Percentiles rank a stretch among this genome's conserved stretches.
Evolutionary conservation across 257 asterid species (phyloP).

Genomic region (Scutellaria minor): DNA sequence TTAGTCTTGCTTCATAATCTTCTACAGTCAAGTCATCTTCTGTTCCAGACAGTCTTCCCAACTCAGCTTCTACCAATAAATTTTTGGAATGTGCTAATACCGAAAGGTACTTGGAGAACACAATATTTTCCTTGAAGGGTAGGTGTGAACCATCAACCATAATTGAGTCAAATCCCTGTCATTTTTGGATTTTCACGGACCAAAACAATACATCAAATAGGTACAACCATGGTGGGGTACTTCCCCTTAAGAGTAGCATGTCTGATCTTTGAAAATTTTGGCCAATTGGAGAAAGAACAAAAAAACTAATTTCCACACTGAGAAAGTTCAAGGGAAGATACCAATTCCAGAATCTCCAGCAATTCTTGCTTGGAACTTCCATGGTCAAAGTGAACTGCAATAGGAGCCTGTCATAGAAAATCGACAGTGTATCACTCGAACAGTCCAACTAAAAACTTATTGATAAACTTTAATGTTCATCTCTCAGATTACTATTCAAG

Average conservation of each 20-base stretch:
- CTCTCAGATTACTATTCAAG: background rate
- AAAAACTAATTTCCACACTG: background rate
- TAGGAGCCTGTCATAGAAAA: conserved; percentile 73
- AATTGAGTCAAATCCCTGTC: conserved; percentile 89
- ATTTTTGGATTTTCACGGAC: conserved; percentile 31
- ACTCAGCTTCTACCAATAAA: conserved; percentile 89
- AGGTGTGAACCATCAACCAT: conserved; percentile 98
- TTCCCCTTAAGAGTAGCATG: conserved; percentile 6
- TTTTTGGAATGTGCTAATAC: conserved; percentile 63
- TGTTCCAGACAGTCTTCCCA: conserved; percentile 97
- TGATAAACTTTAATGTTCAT: conserved; percentile 1
- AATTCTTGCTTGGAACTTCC: conserved; percentile 87
- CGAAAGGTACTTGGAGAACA: conserved; percentile 74
- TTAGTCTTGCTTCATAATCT: conserved; percentile 87
- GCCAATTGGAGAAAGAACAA: background rate
- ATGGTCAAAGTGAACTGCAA: conserved; percentile 96
- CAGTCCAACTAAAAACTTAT: background rate
- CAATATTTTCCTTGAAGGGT: conserved; percentile 70
- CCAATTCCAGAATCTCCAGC: conserved; percentile 85
- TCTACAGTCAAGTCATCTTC: conserved; percentile 92
- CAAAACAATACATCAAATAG: conserved; percentile 15
- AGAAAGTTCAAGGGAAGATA: conserved; percentile 42
- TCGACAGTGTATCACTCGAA: conserved; percentile 18
- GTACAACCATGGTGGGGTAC: background rate
- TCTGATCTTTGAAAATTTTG: conserved; percentile 1